phyloP scores from a whole-genome alignment of 2,329 filamentous ascomycete genomes.

The Aspergillus neoniger region DNA sequence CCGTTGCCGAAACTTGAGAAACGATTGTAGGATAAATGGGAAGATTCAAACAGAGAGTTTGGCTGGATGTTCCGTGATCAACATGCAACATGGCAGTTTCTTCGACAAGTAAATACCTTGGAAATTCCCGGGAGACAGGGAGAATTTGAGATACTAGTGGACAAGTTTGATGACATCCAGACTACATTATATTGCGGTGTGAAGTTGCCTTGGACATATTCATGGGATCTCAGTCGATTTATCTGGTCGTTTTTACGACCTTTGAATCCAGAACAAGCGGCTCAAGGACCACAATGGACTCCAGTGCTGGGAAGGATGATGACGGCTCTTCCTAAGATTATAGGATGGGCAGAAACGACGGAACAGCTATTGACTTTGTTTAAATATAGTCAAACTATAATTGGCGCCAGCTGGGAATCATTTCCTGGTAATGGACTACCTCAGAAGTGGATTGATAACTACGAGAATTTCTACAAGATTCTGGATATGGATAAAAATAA shows the following conservation, averaged over 20 bases:
- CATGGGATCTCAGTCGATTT: slow-evolving; percentile 9
- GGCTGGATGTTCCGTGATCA: slow-evolving; percentile 10
- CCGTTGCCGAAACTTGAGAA: neutral
- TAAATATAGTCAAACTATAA: neutral
- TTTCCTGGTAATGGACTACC: slow-evolving; percentile 4
- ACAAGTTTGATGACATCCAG: too few relatives aligned
- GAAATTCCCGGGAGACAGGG: neutral
- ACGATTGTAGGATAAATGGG: neutral
- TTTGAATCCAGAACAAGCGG: neutral
- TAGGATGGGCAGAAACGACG: slow-evolving; percentile 4
- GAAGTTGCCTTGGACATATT: neutral
- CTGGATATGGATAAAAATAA: neutral
- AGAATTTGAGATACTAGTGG: too few relatives aligned
- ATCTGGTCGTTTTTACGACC: slow-evolving; percentile 6
- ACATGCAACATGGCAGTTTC: slow-evolving; percentile 2
- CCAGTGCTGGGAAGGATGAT: neutral
- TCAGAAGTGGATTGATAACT: neutral
- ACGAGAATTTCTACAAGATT: neutral
- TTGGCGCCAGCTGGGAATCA: neutral
- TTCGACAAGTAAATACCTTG: neutral
- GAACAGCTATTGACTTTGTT: slow-evolving; percentile 1
- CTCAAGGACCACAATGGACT: neutral
- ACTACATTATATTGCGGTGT: neutral
- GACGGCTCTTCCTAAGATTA: neutral
- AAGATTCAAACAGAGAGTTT: neutral